phyloP scores from a whole-genome alignment of 2,329 filamentous ascomycete genomes.

The Paecilomyces sp. region DNA sequence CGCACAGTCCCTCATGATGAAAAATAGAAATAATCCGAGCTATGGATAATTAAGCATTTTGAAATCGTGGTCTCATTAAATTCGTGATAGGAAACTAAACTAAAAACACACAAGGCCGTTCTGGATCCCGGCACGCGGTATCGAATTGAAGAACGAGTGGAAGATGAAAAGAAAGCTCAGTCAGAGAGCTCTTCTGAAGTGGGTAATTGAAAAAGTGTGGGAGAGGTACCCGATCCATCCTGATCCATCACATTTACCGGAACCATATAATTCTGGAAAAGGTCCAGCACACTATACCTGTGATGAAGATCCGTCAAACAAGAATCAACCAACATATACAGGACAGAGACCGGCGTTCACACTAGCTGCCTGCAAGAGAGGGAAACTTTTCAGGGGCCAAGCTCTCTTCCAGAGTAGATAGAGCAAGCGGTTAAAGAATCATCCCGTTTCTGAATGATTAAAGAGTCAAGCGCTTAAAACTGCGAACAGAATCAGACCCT shows the following conservation, averaged over 20 bases:
- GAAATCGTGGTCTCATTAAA: neutral
- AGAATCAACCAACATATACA: neutral
- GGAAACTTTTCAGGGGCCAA: neutral
- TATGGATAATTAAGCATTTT: neutral
- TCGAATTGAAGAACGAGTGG: neutral
- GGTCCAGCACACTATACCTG: neutral
- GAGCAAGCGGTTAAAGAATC: neutral
- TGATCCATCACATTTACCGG: neutral
- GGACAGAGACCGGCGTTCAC: neutral
- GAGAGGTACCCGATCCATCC: too few species aligned
- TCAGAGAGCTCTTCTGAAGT: neutral
- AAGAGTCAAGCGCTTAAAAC: neutral
- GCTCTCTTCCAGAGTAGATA: neutral
- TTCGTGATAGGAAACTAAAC: neutral
- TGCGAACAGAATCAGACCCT: neutral
- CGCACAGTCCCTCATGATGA: too few species aligned
- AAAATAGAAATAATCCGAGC: neutral
- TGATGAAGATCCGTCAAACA: neutral
- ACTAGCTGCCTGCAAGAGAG: neutral
- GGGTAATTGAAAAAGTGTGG: neutral
- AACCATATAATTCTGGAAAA: neutral
- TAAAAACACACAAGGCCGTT: neutral
- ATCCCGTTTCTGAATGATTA: neutral
- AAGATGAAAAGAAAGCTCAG: neutral
- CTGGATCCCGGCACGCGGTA: neutral